Base-by-base conservation (phyloP, 495 filamentous ascomycete genomes). In the Aspergillus biplanus region DNA sequence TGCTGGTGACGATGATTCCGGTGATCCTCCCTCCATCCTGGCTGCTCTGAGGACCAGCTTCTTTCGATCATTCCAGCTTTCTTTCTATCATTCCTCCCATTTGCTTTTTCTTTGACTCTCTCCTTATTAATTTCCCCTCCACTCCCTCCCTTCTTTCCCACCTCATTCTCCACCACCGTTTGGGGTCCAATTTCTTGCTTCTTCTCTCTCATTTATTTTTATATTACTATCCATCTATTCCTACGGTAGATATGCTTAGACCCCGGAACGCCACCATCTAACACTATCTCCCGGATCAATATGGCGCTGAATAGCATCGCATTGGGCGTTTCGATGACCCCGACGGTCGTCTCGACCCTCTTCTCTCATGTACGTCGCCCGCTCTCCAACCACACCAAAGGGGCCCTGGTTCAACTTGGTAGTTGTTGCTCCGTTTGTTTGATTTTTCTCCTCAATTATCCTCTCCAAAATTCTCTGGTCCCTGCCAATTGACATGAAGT, bases 271-370 rank as follows among this genome's bases (percentile, higher is more conserved):
- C 42, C 49, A 5, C 15, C 33, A 37, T 50, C 47, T 50, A 21
- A 9, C 18, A 50, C 47, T 18, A 27, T 33, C 58, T 35, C 46
- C 27, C 31, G 8, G 27, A 39, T 42, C 52, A 74, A 47, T 32
- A 89, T 89, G 86, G 76, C 82, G 48, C 79, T 95, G 73, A 92
- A 91, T 72, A 93, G 90, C 6, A 79, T 91, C 35, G 83, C 89
- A 4, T 83, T 95, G 44, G 81, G 83, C 34, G 80, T 89, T 62
- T 91, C 90, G 33, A 85, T 96, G 44, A 89, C 91, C 63, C 92
- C 92, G 13, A 88, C 89, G 1, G 89, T 93, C 35, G 76, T 96
- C 35, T 86, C 89, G 50, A 94, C 92, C 7, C 86, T 90, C 57
- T 73, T 96, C 68, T 87, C 85, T 66, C 92, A 96, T 82, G 90